These are phyloP conservation scores for Alternaria brassicicola DNA, from an alignment of 2,329 filamentous ascomycete genomes.

Conservation along the genomic window DNA sequence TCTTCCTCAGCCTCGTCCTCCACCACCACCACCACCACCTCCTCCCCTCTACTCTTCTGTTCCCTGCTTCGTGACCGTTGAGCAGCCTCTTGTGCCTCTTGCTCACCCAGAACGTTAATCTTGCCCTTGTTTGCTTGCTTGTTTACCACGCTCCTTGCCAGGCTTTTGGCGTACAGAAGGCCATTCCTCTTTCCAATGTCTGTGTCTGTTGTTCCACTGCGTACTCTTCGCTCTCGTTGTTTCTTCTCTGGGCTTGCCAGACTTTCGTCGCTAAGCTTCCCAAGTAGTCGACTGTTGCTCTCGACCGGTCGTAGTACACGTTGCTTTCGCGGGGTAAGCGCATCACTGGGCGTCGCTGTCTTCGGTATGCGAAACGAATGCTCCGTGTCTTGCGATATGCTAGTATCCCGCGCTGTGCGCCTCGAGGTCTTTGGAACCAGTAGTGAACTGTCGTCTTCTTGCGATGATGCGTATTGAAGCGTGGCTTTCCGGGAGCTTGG, in stretches of 20 bases:
- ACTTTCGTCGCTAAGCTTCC: conserved; percentile 39
- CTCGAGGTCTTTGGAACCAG: conserved; percentile 36
- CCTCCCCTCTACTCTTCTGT: conserved; percentile 13
- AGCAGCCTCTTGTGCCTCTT: conserved; percentile 23
- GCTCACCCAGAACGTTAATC: conserved; percentile 21
- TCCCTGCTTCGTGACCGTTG: background rate
- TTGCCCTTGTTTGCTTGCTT: conserved; percentile 23
- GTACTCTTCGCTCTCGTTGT: conserved; percentile 23
- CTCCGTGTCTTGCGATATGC: conserved; percentile 30
- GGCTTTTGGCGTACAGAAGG: conserved; percentile 36
- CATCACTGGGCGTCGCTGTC: conserved; percentile 10
- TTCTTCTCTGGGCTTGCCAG: conserved; percentile 38
- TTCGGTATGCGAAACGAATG: conserved; percentile 34
- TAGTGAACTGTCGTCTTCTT: conserved; percentile 30
- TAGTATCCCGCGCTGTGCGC: conserved; percentile 31
- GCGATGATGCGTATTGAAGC: conserved; percentile 7
- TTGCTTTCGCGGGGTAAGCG: conserved; percentile 38
- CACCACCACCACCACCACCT: no score
- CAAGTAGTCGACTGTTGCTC: conserved; percentile 38
- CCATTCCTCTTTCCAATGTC: conserved; percentile 22
- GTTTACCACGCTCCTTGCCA: conserved; percentile 37
- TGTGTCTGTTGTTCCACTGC: conserved; percentile 21
- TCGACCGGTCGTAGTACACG: conserved; percentile 42
- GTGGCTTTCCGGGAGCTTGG: conserved; percentile 39
- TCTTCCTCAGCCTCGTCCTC: conserved; percentile 22